Conservation (phyloP, 2,329 filamentous ascomycete genomes). For the Trichophyton verrucosum region DNA sequence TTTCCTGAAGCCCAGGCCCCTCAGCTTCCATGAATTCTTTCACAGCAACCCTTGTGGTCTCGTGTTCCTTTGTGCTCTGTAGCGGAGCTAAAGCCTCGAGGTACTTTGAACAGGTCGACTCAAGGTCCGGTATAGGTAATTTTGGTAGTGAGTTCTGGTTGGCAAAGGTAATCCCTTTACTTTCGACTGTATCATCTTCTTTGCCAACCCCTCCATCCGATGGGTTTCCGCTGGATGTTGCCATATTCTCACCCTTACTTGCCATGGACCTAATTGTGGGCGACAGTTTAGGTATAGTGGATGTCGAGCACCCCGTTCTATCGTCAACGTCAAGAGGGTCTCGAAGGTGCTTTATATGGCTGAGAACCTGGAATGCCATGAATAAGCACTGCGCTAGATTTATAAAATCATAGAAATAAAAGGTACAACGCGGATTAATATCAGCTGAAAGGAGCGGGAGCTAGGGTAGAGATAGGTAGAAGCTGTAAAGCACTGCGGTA, state of each 20-base stretch:
- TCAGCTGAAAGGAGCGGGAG: constrained; percentile 65
- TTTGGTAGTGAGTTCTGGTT: constrained; percentile 80
- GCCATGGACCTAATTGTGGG: background rate
- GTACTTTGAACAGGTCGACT: constrained; percentile 66
- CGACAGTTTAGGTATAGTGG: background rate
- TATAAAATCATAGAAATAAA: background rate
- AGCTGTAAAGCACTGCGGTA: constrained; percentile 81
- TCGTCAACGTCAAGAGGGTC: background rate
- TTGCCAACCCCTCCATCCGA: background rate
- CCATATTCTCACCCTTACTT: background rate
- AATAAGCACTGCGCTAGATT: background rate
- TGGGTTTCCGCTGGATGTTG: background rate
- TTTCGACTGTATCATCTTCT: background rate
- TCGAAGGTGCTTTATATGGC: background rate
- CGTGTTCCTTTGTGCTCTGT: constrained; percentile 67
- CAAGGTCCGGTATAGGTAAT: constrained; percentile 81
- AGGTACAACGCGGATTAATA: background rate
- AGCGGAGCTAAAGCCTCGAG: constrained; percentile 66
- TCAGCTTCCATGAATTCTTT: constrained; percentile 71
- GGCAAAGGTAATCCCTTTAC: constrained; percentile 66
- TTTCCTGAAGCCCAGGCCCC: constrained; percentile 75
- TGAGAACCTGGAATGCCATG: background rate
- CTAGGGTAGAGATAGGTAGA: constrained; percentile 64
- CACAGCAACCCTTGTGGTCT: constrained; percentile 67
- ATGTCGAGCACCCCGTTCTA: background rate